Evolutionary conservation across 1,284 basidiomycete species (phyloP).

Genomic region (Schizopora paradoxa): DNA sequence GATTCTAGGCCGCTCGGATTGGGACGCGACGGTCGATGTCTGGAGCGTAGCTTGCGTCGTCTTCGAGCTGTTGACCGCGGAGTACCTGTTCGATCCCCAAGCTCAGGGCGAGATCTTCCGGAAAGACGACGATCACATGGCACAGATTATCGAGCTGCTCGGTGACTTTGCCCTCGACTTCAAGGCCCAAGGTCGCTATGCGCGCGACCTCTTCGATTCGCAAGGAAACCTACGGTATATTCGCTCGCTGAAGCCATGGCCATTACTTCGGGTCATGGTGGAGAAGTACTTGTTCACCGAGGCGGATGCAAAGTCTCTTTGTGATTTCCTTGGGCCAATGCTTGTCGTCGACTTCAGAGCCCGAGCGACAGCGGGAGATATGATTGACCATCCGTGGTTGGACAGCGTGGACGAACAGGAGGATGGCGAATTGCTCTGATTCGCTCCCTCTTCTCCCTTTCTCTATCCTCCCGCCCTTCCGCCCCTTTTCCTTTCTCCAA

Average conservation of each 20-base stretch:
- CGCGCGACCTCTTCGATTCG: slow-evolving; percentile 76
- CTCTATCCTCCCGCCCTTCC: neutral
- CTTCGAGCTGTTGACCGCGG: slow-evolving; percentile 83
- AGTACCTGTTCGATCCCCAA: slow-evolving; percentile 87
- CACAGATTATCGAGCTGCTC: slow-evolving; percentile 86
- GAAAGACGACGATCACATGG: slow-evolving; percentile 94
- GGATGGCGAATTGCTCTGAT: slow-evolving; percentile 26
- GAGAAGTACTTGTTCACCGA: slow-evolving; percentile 78
- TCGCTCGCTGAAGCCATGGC: slow-evolving; percentile 77
- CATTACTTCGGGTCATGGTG: slow-evolving; percentile 73
- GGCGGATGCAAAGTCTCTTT: slow-evolving; percentile 52
- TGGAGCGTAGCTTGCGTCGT: slow-evolving; percentile 88
- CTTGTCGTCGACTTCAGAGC: slow-evolving; percentile 64
- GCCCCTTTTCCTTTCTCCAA: neutral
- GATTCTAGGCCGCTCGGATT: slow-evolving; percentile 81
- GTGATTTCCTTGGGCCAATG: slow-evolving; percentile 79
- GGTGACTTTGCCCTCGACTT: slow-evolving; percentile 66
- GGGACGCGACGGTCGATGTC: slow-evolving; percentile 81
- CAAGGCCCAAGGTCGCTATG: slow-evolving; percentile 82
- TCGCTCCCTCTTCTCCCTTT: neutral
- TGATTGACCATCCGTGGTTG: slow-evolving; percentile 74
- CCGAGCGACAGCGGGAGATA: slow-evolving; percentile 66
- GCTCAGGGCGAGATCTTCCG: slow-evolving; percentile 77
- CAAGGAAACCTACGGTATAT: slow-evolving; percentile 68
- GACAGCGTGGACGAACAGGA: slow-evolving; percentile 42